Evolutionary conservation across 371 early-diverging fungal species (phyloP).

Genomic region (Haplosporangium sp.): DNA sequence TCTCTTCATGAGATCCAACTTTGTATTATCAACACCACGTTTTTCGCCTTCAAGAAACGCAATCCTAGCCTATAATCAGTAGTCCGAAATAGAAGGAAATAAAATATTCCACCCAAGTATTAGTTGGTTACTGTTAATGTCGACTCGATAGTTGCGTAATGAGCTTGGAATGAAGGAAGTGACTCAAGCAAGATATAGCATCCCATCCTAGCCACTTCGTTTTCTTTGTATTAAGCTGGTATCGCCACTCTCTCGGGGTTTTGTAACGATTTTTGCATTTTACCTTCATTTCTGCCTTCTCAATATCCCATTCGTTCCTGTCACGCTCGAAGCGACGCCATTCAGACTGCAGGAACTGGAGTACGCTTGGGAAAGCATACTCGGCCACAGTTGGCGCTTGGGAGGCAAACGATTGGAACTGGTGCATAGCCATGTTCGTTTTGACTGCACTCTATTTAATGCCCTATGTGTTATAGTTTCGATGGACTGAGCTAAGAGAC

Average conservation of each 20-base stretch:
- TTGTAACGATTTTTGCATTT: neutral
- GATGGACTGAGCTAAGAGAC: too few relatives aligned
- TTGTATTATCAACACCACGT: constrained; percentile 80
- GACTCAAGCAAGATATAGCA: too few relatives aligned
- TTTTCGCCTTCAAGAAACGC: constrained; percentile 89
- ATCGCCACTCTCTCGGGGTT: too few relatives aligned
- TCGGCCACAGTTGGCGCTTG: constrained; percentile 57
- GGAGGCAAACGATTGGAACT: constrained; percentile 41
- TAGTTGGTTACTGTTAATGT: neutral
- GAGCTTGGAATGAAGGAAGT: too few relatives aligned
- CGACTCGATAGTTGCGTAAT: too few relatives aligned
- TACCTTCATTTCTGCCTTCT: constrained; percentile 86
- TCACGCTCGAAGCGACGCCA: constrained; percentile 91
- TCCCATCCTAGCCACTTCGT: too few relatives aligned
- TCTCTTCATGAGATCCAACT: constrained; percentile 81
- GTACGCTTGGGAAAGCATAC: constrained; percentile 84
- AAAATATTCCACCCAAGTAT: neutral
- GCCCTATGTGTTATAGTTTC: too few relatives aligned
- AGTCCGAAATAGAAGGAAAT: too few relatives aligned
- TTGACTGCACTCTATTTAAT: neutral
- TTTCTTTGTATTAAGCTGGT: too few relatives aligned
- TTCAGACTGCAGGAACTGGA: constrained; percentile 87
- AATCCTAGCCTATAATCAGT: constrained; percentile 70
- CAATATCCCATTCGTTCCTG: constrained; percentile 91
- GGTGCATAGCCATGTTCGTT: constrained; percentile 27